These are phyloP conservation scores for Botrytis porri DNA, from an alignment of 2,329 filamentous ascomycete species.

Conservation along the genomic window DNA sequence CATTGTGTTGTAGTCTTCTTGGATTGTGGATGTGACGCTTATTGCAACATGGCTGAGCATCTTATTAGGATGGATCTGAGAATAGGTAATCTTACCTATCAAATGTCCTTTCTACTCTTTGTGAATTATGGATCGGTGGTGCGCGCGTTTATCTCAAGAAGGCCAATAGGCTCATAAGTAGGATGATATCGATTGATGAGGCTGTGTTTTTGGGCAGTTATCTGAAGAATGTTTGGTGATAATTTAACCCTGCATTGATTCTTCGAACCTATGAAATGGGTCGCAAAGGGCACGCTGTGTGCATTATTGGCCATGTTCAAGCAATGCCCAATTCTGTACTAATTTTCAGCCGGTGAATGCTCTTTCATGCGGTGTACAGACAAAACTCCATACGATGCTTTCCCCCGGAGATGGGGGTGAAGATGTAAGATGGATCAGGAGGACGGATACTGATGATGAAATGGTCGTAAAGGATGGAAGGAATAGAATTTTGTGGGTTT, in stretches of 20 bases:
- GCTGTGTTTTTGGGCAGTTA: not conserved
- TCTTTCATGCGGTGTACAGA: not conserved
- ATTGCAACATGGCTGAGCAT: not conserved
- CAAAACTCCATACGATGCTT: not conserved
- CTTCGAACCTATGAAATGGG: not conserved
- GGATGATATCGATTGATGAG: not conserved
- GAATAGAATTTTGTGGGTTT: not conserved
- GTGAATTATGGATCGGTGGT: not conserved
- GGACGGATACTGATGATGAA: not conserved
- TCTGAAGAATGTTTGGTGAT: not conserved
- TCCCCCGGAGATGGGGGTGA: not conserved
- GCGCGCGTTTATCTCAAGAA: not conserved
- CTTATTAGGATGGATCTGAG: too few species aligned
- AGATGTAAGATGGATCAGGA: not conserved
- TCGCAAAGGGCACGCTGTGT: not conserved
- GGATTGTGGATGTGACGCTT: conserved; percentile 8
- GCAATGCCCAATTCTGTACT: not conserved
- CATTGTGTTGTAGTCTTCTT: not conserved
- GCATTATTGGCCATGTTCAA: not conserved
- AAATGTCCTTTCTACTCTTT: too few species aligned
- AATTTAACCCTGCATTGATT: not conserved
- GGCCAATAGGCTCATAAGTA: not conserved
- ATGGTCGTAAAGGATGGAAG: not conserved
- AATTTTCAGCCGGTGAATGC: not conserved
- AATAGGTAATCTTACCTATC: too few species aligned